These are phyloP conservation scores for Puccinia novopanici DNA, from an alignment of 1,284 basidiomycete genomes.

Conservation along the genomic window DNA sequence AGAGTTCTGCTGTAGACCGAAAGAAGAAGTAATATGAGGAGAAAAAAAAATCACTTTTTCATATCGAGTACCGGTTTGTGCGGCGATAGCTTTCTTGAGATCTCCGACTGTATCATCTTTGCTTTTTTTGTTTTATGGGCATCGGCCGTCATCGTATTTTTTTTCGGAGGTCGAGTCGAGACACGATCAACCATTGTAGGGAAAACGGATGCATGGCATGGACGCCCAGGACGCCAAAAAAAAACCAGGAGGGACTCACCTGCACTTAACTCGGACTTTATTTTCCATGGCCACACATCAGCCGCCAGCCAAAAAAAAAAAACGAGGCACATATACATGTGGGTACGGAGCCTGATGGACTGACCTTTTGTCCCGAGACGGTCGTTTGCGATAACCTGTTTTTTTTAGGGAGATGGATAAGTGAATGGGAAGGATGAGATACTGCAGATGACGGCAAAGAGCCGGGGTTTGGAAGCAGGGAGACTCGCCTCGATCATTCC, in stretches of 20 bases:
- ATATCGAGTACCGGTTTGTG: slow-evolving; percentile 85
- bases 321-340: too few relatives aligned
- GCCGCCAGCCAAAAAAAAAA: too few relatives aligned
- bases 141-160: background rate
- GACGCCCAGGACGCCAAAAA: background rate
- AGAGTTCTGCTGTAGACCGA: background rate
- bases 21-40: too few relatives aligned
- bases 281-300: too few relatives aligned
- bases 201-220: background rate
- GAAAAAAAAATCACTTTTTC: slow-evolving; percentile 57
- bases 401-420: background rate
- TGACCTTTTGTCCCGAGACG: slow-evolving; percentile 93
- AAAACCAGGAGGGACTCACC: too few relatives aligned
- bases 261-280: slow-evolving; percentile 65
- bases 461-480: background rate
- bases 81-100: slow-evolving; percentile 92
- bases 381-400: slow-evolving; percentile 90
- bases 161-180: too few relatives aligned
- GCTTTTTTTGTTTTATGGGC: slow-evolving; percentile 60
- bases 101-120: slow-evolving; percentile 95
- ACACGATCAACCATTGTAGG: too few relatives aligned
- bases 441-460: background rate
- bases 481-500: too few relatives aligned
- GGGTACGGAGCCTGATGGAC: too few relatives aligned
- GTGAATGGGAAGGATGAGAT: too few relatives aligned